Conservation (phyloP, 2,329 filamentous ascomycete genomes). For the Exserohilum rostratum region DNA sequence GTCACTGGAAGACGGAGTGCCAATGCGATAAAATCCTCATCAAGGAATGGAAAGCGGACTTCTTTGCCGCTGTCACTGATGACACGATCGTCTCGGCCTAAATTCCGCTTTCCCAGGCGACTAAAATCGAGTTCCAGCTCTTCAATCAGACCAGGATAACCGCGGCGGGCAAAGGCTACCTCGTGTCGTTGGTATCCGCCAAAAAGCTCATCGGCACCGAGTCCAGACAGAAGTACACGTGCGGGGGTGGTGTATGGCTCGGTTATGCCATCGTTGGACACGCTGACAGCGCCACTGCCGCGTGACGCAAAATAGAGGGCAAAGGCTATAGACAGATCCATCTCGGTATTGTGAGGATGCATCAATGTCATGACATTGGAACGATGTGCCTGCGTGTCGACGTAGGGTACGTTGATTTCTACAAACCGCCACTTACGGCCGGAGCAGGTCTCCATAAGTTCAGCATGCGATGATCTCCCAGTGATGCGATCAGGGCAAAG, state of each 20-base stretch:
- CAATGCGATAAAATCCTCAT: constrained; percentile 84
- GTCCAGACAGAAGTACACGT: constrained; percentile 84
- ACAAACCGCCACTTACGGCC: constrained; percentile 81
- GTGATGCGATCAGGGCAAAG: constrained; percentile 89
- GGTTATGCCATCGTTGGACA: constrained; percentile 31
- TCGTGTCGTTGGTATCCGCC: constrained; percentile 88
- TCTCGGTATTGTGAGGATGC: constrained; percentile 93
- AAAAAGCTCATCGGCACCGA: constrained; percentile 96
- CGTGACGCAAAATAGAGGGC: constrained; percentile 95
- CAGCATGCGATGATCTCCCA: constrained; percentile 77
- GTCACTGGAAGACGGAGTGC: constrained; percentile 75
- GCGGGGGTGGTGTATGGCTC: constrained; percentile 70
- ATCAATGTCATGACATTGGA: constrained; percentile 76
- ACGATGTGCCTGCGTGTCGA: constrained; percentile 73
- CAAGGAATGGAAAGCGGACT: constrained; percentile 86
- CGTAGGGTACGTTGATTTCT: constrained; percentile 81
- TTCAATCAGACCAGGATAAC: constrained; percentile 74
- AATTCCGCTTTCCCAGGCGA: constrained; percentile 88
- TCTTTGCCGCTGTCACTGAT: constrained; percentile 90
- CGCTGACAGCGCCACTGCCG: constrained; percentile 62
- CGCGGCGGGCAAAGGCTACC: constrained; percentile 72
- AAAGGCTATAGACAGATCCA: constrained; percentile 93
- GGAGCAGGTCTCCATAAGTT: constrained; percentile 73
- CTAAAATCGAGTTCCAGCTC: constrained; percentile 86
- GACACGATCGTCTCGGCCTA: constrained; percentile 90